Conservation (phyloP, 208 protist species). For the Crithidia bombi region DNA sequence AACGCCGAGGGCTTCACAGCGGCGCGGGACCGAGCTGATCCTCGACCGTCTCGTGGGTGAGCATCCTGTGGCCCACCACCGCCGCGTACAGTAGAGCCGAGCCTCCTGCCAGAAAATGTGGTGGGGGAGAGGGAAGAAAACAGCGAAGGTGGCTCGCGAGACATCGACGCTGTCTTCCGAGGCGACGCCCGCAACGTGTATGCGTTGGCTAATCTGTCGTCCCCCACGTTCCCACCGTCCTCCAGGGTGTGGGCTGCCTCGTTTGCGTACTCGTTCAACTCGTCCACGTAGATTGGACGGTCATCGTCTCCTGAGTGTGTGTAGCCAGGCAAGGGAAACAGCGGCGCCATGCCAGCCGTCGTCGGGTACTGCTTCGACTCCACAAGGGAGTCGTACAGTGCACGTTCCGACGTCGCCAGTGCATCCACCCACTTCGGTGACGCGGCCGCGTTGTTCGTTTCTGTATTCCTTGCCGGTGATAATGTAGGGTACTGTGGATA, state of each 20-base stretch:
- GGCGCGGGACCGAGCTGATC: neutral
- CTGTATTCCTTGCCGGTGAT: neutral
- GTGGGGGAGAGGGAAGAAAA: slow-evolving; percentile 31
- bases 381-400: slow-evolving; percentile 20
- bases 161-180: neutral
- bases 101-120: slow-evolving; percentile 19
- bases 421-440: neutral
- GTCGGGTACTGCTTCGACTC: slow-evolving; percentile 5
- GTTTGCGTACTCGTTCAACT: neutral
- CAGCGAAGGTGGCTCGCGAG: slow-evolving; percentile 10
- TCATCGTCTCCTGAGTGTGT: neutral
- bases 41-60: neutral
- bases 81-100: neutral
- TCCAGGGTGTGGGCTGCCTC: neutral
- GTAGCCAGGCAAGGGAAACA: slow-evolving; percentile 24
- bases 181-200: slow-evolving; percentile 2
- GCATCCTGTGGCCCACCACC: neutral
- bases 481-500: no score
- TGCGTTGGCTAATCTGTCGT: neutral
- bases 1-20: slow-evolving; percentile 12
- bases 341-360: neutral
- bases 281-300: slow-evolving; percentile 12
- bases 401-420: slow-evolving; percentile 23
- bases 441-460: neutral
- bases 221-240: neutral